These are phyloP conservation scores for Macrotyloma uniflorum DNA, from an alignment of 306 rosid genomes.

Conservation along the genomic window DNA sequence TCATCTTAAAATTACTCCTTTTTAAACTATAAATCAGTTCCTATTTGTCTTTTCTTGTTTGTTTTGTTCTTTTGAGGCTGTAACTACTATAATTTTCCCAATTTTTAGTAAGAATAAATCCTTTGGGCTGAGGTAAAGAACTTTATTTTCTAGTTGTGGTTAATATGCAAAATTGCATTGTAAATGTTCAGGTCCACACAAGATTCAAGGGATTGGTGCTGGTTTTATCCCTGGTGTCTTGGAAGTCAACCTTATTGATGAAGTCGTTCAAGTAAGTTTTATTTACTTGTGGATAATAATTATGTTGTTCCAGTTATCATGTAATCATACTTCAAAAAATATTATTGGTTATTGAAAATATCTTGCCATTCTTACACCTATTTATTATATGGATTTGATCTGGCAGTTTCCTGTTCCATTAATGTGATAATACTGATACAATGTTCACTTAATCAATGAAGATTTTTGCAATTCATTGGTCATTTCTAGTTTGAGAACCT, in stretches of 20 bases:
- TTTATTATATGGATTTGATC: background rate
- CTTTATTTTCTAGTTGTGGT: constrained; percentile 4
- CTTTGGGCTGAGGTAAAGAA: constrained; percentile 6
- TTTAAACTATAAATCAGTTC: background rate
- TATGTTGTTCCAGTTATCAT: background rate
- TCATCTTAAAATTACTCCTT: background rate
- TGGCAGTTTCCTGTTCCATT: background rate
- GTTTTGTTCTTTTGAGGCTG: background rate
- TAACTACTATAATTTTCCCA: background rate
- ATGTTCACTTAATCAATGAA: background rate
- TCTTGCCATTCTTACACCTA: background rate
- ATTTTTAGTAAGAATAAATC: background rate
- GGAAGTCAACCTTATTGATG: constrained; percentile 68
- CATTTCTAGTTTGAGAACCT: constrained; percentile 20
- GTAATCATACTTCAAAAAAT: background rate
- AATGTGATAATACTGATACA: constrained; percentile 16
- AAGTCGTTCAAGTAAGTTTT: constrained; percentile 68
- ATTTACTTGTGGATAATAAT: constrained; percentile 24
- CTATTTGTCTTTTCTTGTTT: constrained; percentile 16
- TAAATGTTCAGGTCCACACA: constrained; percentile 75
- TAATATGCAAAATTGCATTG: constrained; percentile 29
- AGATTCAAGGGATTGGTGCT: constrained; percentile 94
- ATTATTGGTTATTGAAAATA: background rate
- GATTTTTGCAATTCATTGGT: background rate
- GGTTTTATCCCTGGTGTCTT: constrained; percentile 85